A percentile compares a stretch with the other conserved stretches of the same genome.
Conservation (phyloP, 352 stramenopile species). For the Sclerospora graminicola region DNA sequence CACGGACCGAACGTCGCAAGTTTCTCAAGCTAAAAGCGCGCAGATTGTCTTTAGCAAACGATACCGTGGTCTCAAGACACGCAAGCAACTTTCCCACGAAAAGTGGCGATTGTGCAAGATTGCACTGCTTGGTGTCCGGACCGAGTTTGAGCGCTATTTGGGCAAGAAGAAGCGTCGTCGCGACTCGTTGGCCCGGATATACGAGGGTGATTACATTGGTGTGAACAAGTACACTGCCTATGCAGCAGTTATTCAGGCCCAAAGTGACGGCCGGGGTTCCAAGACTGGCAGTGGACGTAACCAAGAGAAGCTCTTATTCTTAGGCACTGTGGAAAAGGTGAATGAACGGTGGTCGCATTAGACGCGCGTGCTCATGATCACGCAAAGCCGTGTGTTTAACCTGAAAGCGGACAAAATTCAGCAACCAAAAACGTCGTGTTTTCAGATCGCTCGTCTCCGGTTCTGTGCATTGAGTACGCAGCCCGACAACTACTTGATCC, state of each 20-base stretch:
- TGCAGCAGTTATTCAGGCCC: slow-evolving; percentile 41
- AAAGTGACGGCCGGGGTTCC: no score
- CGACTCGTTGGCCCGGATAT: no score
- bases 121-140: slow-evolving; percentile 64
- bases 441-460: slow-evolving; percentile 47
- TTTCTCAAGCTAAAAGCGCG: slow-evolving; percentile 49
- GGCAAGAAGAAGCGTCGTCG: no score
- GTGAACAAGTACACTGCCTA: slow-evolving; percentile 57
- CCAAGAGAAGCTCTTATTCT: slow-evolving; percentile 60
- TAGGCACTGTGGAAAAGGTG: slow-evolving; percentile 62
- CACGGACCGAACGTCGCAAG: no score
- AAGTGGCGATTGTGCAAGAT: no score
- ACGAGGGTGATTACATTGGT: no score
- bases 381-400: no score
- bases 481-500: slow-evolving; percentile 72
- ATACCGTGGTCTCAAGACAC: no score
- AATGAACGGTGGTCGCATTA: slow-evolving; percentile 81
- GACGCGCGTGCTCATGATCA: slow-evolving; percentile 62
- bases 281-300: no score
- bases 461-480: slow-evolving; percentile 63
- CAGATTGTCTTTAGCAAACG: slow-evolving; percentile 76
- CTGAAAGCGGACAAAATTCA: slow-evolving; percentile 75
- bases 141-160: no score
- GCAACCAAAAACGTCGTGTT: slow-evolving; percentile 70
- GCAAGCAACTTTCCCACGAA: no score